Percentiles rank a stretch among this genome's conserved stretches.
Conservation (phyloP, 192 early-diverging fungal species). For the Pilaira anomala region DNA sequence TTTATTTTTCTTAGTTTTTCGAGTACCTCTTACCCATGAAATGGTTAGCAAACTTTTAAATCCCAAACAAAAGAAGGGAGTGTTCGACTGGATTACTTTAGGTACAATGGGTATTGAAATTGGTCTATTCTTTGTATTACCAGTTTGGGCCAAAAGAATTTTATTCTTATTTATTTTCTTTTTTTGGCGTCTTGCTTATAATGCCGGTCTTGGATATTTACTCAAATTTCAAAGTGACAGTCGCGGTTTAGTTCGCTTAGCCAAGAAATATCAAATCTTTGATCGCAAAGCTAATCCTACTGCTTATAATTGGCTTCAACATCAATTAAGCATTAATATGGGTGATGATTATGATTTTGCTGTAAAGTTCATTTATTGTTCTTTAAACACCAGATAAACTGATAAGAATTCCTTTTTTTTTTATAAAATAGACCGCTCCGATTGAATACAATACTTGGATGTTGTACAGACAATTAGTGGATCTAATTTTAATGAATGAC, state of each 20-base stretch:
- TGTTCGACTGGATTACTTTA: constrained; percentile 72
- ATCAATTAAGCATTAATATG: constrained; percentile 77
- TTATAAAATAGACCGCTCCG: constrained; percentile 58
- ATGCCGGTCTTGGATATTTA: constrained; percentile 80
- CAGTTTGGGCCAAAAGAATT: constrained; percentile 47
- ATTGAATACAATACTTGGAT: constrained; percentile 97
- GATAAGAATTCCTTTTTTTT: constrained; percentile 6
- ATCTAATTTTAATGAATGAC: constrained; percentile 92
- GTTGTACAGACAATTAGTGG: constrained; percentile 89
- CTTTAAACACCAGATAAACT: not conserved
- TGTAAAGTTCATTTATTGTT: constrained; percentile 38
- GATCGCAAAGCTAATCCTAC: constrained; percentile 52
- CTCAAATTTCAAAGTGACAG: constrained; percentile 79
- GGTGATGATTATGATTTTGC: constrained; percentile 76
- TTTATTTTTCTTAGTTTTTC: constrained; percentile 48
- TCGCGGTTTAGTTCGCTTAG: constrained; percentile 66
- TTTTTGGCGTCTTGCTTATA: constrained; percentile 87
- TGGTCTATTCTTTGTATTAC: constrained; percentile 63
- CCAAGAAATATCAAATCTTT: constrained; percentile 67
- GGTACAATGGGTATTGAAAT: constrained; percentile 62
- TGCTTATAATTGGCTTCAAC: constrained; percentile 58
- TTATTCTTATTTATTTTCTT: constrained; percentile 74
- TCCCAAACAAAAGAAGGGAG: constrained; percentile 60
- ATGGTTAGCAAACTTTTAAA: constrained; percentile 77
- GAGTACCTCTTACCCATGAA: constrained; percentile 73